Conservation (phyloP, 345 rosid genomes). For the Murraya paniculata region DNA sequence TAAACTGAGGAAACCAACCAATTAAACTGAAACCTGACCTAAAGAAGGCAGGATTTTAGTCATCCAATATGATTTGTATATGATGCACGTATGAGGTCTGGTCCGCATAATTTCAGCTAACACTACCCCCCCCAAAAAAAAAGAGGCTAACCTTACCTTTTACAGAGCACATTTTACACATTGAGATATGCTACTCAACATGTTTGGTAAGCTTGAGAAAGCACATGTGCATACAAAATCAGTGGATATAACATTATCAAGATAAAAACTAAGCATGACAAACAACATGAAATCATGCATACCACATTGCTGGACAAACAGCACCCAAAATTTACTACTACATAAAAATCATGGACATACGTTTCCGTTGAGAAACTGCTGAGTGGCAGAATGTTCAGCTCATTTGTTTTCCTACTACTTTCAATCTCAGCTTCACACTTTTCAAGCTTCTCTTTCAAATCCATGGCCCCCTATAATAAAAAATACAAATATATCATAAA, state of each 20-base stretch:
- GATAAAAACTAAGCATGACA: not conserved
- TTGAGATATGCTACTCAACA: not conserved
- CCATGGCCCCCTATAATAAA: constrained; percentile 55
- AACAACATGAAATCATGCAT: not conserved
- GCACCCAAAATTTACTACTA: not conserved
- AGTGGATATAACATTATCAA: not conserved
- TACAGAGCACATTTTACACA: not conserved
- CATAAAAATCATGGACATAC: constrained; percentile 32
- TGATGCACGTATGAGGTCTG: no score
- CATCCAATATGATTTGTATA: no score
- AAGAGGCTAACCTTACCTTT: not conserved
- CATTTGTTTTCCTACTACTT: constrained; percentile 62
- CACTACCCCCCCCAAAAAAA: no score
- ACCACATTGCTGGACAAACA: not conserved
- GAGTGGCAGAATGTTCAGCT: constrained; percentile 66
- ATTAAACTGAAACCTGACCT: no score
- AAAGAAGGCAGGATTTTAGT: no score
- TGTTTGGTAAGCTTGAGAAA: not conserved
- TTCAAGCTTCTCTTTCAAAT: constrained; percentile 63
- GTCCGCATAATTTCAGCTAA: no score
- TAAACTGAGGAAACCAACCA: no score
- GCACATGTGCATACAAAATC: not conserved
- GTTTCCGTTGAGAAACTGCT: constrained; percentile 53
- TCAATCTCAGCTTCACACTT: constrained; percentile 82
- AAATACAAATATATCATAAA: constrained; percentile 6